Conservation (phyloP, 2,329 filamentous ascomycete genomes). For the Colletotrichum sp. region DNA sequence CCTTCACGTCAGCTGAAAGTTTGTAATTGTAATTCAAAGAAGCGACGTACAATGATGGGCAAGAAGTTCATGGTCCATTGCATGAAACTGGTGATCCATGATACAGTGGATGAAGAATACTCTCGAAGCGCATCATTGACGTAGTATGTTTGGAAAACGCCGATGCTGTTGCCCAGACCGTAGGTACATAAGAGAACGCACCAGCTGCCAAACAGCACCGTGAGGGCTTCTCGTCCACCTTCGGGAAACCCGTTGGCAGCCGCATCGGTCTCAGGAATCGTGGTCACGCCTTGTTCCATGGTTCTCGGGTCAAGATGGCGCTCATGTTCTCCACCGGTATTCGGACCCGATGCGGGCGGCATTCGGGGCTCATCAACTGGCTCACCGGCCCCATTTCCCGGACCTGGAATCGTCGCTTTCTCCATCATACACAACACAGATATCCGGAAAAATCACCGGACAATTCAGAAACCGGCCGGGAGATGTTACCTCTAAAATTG, state of each 20-base stretch:
- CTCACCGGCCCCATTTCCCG: neutral
- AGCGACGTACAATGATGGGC: constrained; percentile 41
- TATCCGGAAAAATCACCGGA: neutral
- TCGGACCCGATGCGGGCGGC: neutral
- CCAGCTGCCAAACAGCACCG: constrained; percentile 55
- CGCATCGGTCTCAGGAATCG: constrained; percentile 23
- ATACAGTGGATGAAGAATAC: constrained; percentile 55
- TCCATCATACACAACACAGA: neutral
- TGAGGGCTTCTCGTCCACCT: constrained; percentile 61
- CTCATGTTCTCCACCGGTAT: constrained; percentile 1
- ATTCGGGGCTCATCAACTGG: neutral
- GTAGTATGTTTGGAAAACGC: constrained; percentile 66
- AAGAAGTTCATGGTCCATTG: constrained; percentile 53
- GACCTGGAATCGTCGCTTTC: neutral
- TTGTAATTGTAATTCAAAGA: constrained; percentile 39
- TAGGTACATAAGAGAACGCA: constrained; percentile 49
- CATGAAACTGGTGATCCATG: constrained; percentile 61
- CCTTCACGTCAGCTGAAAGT: neutral
- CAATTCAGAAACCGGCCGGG: neutral
- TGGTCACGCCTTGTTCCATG: constrained; percentile 11
- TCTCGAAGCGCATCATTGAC: constrained; percentile 48
- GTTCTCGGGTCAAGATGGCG: neutral
- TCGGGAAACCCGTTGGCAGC: constrained; percentile 56
- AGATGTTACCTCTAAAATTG: neutral
- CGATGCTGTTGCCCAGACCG: constrained; percentile 48